Evolutionary conservation across 352 stramenopile genomes (phyloP).

Genomic region (Phytophthora melonis): DNA sequence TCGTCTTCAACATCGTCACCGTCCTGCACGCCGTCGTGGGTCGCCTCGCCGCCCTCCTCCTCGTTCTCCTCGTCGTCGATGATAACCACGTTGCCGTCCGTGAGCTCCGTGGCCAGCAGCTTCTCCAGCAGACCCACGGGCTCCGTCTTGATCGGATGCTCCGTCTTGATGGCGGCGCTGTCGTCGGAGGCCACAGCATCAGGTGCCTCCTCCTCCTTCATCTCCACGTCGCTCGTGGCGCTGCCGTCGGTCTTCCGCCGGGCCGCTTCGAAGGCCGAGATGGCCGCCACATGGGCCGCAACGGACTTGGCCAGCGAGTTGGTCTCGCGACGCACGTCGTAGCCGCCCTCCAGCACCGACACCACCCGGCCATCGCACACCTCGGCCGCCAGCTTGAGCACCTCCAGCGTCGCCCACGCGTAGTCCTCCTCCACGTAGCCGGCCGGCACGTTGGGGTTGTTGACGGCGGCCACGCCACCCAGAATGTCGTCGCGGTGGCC

Average conservation of each 20-base stretch:
- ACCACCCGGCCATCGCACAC: slow-evolving; percentile 85
- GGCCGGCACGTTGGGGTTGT: slow-evolving; percentile 77
- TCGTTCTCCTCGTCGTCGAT: slow-evolving; percentile 64
- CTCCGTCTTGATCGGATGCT: slow-evolving; percentile 41
- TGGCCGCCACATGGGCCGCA: slow-evolving; percentile 77
- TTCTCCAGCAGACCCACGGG: slow-evolving; percentile 52
- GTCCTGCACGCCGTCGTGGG: slow-evolving; percentile 13
- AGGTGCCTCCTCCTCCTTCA: slow-evolving; percentile 38
- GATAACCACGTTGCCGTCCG: slow-evolving; percentile 58
- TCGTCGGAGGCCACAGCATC: background rate
- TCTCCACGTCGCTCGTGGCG: slow-evolving; percentile 32
- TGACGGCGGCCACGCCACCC: slow-evolving; percentile 78
- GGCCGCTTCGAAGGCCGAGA: slow-evolving; percentile 69
- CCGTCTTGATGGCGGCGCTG: slow-evolving; percentile 24
- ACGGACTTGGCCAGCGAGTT: slow-evolving; percentile 88
- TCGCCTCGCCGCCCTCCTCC: slow-evolving; percentile 32
- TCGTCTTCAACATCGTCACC: slow-evolving; percentile 38
- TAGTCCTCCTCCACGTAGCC: slow-evolving; percentile 89
- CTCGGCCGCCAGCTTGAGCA: slow-evolving; percentile 77
- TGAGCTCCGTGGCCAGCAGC: slow-evolving; percentile 61
- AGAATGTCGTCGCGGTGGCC: slow-evolving; percentile 88
- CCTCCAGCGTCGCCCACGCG: slow-evolving; percentile 80
- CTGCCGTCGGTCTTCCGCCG: slow-evolving; percentile 26
- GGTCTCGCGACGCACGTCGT: slow-evolving; percentile 83
- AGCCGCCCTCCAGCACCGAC: slow-evolving; percentile 89